Conservation (phyloP, 179 eudicot species). For the Drosera spatulata region DNA sequence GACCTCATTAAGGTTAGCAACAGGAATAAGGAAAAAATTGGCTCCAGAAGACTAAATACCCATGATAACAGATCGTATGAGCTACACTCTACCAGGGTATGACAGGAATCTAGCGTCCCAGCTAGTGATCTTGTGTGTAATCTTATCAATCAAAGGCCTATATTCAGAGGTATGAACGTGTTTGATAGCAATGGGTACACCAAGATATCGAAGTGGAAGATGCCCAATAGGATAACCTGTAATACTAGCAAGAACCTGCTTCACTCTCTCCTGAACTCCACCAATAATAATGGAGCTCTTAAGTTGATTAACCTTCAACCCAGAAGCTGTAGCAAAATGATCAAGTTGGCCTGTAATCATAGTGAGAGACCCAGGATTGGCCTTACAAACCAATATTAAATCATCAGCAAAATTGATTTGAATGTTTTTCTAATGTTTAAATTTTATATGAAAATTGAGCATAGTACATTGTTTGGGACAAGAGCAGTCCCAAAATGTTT, state of each 20-base stretch:
- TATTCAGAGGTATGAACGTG: neutral
- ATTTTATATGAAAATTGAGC: neutral
- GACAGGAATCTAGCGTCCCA: neutral
- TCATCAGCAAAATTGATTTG: neutral
- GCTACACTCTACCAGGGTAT: neutral
- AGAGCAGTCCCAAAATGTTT: too few species aligned
- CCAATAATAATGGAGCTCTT: neutral
- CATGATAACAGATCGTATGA: too few species aligned
- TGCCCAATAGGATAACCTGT: neutral
- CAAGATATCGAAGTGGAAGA: neutral
- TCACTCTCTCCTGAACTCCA: neutral
- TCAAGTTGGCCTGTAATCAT: neutral
- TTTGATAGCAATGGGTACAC: neutral
- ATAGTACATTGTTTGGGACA: too few species aligned
- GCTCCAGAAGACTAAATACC: too few species aligned
- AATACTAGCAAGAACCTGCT: neutral
- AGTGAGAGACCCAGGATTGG: neutral
- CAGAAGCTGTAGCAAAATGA: neutral
- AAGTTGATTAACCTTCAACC: neutral
- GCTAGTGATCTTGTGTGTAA: neutral
- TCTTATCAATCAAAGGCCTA: neutral
- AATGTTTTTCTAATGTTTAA: neutral
- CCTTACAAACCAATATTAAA: neutral
- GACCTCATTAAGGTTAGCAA: too few species aligned
- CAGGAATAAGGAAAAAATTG: too few species aligned